Base-by-base conservation (phyloP, 164 flowering plant species). In the Magnolia sinica region DNA sequence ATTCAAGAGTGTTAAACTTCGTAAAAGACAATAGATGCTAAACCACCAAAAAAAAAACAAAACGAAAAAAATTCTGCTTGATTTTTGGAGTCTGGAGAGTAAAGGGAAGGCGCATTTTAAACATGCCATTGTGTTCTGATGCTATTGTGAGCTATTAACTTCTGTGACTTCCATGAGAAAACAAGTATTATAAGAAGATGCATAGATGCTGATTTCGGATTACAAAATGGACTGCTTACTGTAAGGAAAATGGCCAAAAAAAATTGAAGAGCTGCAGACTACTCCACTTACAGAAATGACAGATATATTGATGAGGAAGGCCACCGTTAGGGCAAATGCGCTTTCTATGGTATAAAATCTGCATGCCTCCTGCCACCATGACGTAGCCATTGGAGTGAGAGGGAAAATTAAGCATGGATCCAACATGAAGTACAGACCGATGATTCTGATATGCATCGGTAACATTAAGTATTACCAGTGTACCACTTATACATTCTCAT, bases 231-330 rank as follows among this genome's bases (percentile, higher is more conserved):
- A 23, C 24, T 23, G 24, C 24, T 23, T 0, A 23, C 24, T 0
- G 24, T 23, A 23, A 23, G 24, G 24, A 23, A 23, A 23, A 23
- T 23, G 24, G 24, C 24, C 24, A 23, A 23, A 23, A 82, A 91
- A 78, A 81, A 78, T 83, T 50, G 90, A 59, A 20, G 95, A 88
- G 72, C 76, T 80, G 88, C 99, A 96, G 79, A 96, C 97, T 1
- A 95, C 86, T 68, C 97, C 99, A 81, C 89, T 88, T 8, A 96
- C 96, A 50, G 98, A 89, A 73, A 96, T 91, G 31, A 96, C 86
- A 5, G 97, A 88, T 27, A 96, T 79, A 81, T 94, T 96, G 51
- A 96, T 96, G 76, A 91, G 90, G 78, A 96, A 96, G 18, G 99
- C 96, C 75, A 96, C 81, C 72, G 73, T 72, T 11, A 96, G 83